Evolutionary conservation across 352 stramenopile species (phyloP), one percentile per base, ranked within the genome.

Genomic region (Phytopythium cucurbitacearum): DNA sequence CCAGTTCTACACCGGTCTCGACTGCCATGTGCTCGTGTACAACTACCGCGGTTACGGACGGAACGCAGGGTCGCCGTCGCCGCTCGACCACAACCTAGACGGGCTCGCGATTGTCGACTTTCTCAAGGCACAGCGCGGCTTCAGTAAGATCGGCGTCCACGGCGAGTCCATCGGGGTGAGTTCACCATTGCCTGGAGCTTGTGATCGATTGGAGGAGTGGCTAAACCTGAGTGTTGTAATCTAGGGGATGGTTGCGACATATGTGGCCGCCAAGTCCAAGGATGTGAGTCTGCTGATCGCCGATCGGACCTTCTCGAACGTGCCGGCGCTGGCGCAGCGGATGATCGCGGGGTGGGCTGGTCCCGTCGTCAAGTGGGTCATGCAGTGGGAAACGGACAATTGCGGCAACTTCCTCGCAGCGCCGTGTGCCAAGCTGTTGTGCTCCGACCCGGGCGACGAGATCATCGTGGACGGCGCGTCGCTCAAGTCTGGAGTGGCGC

Each of bases 1-100:
- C 62, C 82, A 87, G 57, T 93, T 95, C 47, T 95, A 95, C 58
- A 92, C 78, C 0, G 51, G 58, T 34, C 49, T 90, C 4, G 64
- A 83, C 36, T 91, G 80, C 46, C 72, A 94, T 48, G 78, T 95
- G 48, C 68, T 94, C 10, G 66, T 95, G 39, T 95, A 84, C 59
- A 95, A 95, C 62, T 95, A 95, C 51, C 83, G 85, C 10, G 85
- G 85, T 8, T 95, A 95, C 57, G 85, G 85, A 12, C 78, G 83
- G 6, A 89, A 79, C 51, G 65, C 69, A 40, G 83, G 83, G 9
- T 68, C 62, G 13, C 83, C 83, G 5, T 88, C 76, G 1, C 83
- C 83, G 15, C 45, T 49, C 32, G 62, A 72, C 38, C 71, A 93
- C 56, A 91, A 90, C 36, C 52, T 77, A 11, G 83, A 93, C 51